These are phyloP conservation scores for Globisporangium nunn DNA, from an alignment of 352 stramenopile species.

Conservation along the genomic window DNA sequence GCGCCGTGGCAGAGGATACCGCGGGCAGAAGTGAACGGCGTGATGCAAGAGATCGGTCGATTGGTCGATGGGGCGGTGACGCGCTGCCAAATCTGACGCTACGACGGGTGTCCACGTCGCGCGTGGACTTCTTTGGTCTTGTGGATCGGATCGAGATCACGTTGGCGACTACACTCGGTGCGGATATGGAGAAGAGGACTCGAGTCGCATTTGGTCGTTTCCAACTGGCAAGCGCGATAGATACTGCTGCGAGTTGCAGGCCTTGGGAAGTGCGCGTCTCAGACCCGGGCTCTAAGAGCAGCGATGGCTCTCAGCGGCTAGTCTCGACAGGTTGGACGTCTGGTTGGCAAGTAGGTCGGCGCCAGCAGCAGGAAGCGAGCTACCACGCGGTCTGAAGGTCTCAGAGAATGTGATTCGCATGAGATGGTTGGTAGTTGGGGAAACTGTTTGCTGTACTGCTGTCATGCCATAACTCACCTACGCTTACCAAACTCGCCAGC, in stretches of 20 bases:
- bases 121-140: too few species aligned
- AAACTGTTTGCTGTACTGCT: not conserved
- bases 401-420: not conserved
- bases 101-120: too few species aligned
- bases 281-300: not conserved
- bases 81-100: too few species aligned
- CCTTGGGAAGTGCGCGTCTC: not conserved
- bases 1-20: conserved; percentile 56
- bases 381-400: too few species aligned
- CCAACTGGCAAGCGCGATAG: too few species aligned
- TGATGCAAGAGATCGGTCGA: not conserved
- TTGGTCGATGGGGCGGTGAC: not conserved
- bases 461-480: too few species aligned
- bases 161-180: too few species aligned
- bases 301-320: not conserved
- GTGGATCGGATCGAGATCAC: too few species aligned
- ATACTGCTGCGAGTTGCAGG: not conserved
- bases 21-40: conserved; percentile 41
- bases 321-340: not conserved
- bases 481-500: too few species aligned
- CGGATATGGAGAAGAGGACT: too few species aligned
- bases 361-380: not conserved
- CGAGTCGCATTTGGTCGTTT: too few species aligned
- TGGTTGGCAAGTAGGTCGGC: not conserved
- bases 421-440: not conserved